Percentiles rank a stretch among this genome's conserved stretches.
Conservation (phyloP, 2,329 filamentous ascomycete genomes). For the Boeremia exigua region DNA sequence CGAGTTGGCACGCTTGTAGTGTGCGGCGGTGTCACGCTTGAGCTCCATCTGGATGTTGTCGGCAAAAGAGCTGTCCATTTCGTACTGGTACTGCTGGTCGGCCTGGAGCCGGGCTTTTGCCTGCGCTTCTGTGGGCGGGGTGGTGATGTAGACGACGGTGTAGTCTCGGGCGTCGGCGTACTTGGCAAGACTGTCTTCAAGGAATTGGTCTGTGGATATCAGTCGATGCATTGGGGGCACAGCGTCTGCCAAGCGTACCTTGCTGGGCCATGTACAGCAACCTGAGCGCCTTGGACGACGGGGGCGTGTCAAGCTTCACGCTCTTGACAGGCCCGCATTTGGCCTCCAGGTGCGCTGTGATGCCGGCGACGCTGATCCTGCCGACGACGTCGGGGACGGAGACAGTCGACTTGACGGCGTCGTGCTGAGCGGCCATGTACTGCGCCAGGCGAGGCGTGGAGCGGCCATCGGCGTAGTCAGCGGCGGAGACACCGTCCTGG, state of each 20-base stretch:
- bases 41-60: constrained; percentile 72
- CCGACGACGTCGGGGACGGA: constrained; percentile 62
- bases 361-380: constrained; percentile 51
- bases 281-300: constrained; percentile 20
- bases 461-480: constrained; percentile 66
- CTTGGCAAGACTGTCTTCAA: constrained; percentile 37
- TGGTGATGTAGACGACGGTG: constrained; percentile 78
- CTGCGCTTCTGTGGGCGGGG: constrained; percentile 53
- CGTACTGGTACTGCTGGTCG: constrained; percentile 57
- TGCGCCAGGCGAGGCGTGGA: constrained; percentile 61
- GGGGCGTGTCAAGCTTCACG: constrained; percentile 23
- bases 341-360: constrained; percentile 52
- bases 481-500: constrained; percentile 74
- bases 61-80: constrained; percentile 67
- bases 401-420: constrained; percentile 61
- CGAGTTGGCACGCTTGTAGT: constrained; percentile 33
- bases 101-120: constrained; percentile 31
- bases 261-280: constrained; percentile 23
- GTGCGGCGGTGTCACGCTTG: constrained; percentile 66
- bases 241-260: constrained; percentile 22
- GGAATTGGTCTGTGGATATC: constrained; percentile 27
- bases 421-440: constrained; percentile 55
- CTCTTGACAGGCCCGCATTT: constrained; percentile 53
- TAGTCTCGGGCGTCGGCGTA: constrained; percentile 61
- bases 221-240: neutral